Percentiles rank a stretch among this genome's conserved stretches.
Evolutionary conservation across 2,329 filamentous ascomycete species (phyloP).

Genomic region (Sclerotinia minor): DNA sequence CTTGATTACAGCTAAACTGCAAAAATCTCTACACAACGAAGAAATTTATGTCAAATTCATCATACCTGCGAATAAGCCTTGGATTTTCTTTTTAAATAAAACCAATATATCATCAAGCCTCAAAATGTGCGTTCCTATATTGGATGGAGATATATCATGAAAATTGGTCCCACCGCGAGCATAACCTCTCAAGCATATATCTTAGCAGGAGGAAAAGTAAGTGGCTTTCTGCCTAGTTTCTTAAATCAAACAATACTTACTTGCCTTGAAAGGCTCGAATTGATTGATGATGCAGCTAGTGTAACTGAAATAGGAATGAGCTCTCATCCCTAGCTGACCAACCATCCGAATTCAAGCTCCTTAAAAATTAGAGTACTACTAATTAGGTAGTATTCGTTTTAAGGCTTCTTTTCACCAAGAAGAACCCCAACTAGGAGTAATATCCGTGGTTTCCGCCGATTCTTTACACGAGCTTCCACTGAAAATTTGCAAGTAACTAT

Average conservation of each 20-base stretch:
- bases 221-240: background rate
- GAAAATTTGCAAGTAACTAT: background rate
- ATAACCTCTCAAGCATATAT: background rate
- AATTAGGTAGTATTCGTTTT: too few relatives aligned
- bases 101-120: background rate
- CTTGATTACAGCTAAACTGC: background rate
- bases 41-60: background rate
- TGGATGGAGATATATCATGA: background rate
- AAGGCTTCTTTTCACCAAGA: background rate
- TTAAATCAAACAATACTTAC: background rate
- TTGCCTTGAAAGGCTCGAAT: background rate
- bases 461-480: background rate
- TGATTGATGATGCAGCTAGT: background rate
- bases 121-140: background rate
- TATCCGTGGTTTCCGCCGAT: background rate
- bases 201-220: background rate
- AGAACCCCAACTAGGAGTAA: background rate
- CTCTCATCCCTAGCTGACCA: background rate
- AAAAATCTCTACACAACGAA: background rate
- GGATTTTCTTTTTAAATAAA: background rate
- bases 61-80: background rate
- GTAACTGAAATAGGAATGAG: background rate
- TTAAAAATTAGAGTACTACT: too few relatives aligned
- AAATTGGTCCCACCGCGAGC: background rate
- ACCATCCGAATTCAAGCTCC: background rate